Percentiles rank a stretch among this genome's conserved stretches.
These are phyloP conservation scores for Spiromastix sp. DNA, from an alignment of 2,329 filamentous ascomycete genomes.

Conservation along the genomic window DNA sequence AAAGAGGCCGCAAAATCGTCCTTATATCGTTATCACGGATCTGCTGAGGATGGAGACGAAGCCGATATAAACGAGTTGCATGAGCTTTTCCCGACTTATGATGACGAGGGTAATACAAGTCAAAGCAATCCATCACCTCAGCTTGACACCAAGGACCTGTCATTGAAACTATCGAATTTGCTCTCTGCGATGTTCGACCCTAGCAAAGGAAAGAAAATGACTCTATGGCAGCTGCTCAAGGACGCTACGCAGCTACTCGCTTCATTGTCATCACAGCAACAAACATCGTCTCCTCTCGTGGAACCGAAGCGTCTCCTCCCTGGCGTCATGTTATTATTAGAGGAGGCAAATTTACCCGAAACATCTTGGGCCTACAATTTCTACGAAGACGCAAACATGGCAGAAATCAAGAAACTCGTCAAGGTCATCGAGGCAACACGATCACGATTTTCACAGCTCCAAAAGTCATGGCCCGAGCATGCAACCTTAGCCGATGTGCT, in stretches of 20 bases:
- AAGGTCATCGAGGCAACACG: conserved; percentile 58
- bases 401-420: conserved; percentile 65
- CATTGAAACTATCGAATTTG: conserved; percentile 50
- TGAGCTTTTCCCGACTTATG: conserved; percentile 71
- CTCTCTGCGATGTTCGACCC: conserved; percentile 43
- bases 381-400: conserved; percentile 70
- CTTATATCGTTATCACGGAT: conserved; percentile 75
- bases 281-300: conserved; percentile 15
- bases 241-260: conserved; percentile 26
- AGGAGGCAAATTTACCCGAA: conserved; percentile 35
- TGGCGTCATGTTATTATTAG: conserved; percentile 53
- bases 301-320: conserved; percentile 50
- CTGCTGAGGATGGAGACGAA: conserved; percentile 64
- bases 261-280: conserved; percentile 20
- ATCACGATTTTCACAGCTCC: conserved; percentile 60
- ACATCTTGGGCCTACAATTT: conserved; percentile 62
- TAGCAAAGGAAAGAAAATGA: conserved; percentile 17
- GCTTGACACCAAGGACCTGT: conserved; percentile 43
- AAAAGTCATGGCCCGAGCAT: conserved; percentile 56
- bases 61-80: conserved; percentile 64
- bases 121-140: conserved; percentile 23
- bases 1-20: conserved; percentile 63
- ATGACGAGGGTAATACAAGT: conserved; percentile 41
- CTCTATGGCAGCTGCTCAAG: conserved; percentile 25
- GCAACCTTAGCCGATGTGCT: conserved; percentile 74